Conservation (phyloP, 1,284 basidiomycete genomes). For the Trametes polyzona region DNA sequence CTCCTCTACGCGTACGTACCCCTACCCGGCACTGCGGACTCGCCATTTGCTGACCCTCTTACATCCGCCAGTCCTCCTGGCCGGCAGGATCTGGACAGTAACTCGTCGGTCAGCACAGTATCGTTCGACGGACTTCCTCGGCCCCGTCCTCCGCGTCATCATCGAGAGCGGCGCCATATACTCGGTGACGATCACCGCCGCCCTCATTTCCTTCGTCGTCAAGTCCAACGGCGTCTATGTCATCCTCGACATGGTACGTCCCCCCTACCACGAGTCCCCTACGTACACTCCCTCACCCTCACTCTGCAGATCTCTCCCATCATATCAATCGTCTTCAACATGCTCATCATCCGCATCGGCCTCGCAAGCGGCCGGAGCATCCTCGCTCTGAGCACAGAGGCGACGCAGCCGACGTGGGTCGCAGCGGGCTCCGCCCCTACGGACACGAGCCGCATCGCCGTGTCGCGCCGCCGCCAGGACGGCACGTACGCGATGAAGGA, state of each 20-base stretch:
- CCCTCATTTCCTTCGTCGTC: slow-evolving; percentile 37
- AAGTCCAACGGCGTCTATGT: slow-evolving; percentile 39
- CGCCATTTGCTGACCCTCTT: too few species aligned
- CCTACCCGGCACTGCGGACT: slow-evolving; percentile 6
- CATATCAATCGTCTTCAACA: slow-evolving; percentile 38
- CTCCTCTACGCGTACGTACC: slow-evolving; percentile 32
- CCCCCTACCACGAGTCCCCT: not conserved
- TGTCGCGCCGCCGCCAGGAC: slow-evolving; percentile 10
- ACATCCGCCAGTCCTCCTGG: slow-evolving; percentile 36
- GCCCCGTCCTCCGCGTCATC: slow-evolving; percentile 35
- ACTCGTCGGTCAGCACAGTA: slow-evolving; percentile 27
- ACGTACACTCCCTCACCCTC: not conserved
- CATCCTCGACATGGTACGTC: slow-evolving; percentile 38
- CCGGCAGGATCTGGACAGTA: slow-evolving; percentile 34
- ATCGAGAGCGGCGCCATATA: slow-evolving; percentile 41
- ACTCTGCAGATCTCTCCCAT: slow-evolving; percentile 31
- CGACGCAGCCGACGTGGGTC: not conserved
- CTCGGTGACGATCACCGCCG: slow-evolving; percentile 37
- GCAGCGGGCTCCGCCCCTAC: slow-evolving; percentile 4
- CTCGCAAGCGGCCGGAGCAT: slow-evolving; percentile 24
- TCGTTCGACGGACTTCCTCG: slow-evolving; percentile 24
- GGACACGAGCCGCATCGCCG: not conserved
- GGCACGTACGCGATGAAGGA: slow-evolving; percentile 23
- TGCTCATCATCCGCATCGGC: slow-evolving; percentile 34
- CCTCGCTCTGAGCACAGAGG: not conserved